A percentile compares a stretch with the other conserved stretches of the same genome.
phyloP scores from a whole-genome alignment of 2,329 filamentous ascomycete species.

The Escovopsis sp. region DNA sequence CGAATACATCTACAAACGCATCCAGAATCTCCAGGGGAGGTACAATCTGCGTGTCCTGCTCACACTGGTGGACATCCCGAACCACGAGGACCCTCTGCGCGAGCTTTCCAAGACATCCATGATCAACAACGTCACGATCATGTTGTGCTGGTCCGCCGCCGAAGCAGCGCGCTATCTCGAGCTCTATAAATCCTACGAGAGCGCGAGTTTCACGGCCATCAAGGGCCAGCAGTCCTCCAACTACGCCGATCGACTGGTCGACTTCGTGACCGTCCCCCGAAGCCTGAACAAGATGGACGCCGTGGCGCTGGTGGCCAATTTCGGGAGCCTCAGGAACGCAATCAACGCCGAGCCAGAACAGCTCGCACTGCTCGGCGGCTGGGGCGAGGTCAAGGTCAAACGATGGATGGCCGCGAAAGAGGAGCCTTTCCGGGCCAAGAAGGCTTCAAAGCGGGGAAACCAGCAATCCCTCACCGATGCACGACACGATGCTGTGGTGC shows the following conservation, averaged over 20 bases:
- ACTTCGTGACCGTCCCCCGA: conserved; percentile 82
- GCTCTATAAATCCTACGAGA: conserved; percentile 86
- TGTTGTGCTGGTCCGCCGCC: conserved; percentile 86
- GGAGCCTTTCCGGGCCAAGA: conserved; percentile 69
- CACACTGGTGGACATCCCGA: conserved; percentile 86
- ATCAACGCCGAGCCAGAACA: conserved; percentile 82
- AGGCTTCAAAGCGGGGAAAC: conserved; percentile 39
- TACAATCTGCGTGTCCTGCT: conserved; percentile 79
- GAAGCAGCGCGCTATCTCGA: conserved; percentile 92
- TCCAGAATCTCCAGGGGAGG: conserved; percentile 68
- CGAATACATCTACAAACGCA: conserved; percentile 93
- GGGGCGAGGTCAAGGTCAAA: conserved; percentile 90
- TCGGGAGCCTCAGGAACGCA: conserved; percentile 75
- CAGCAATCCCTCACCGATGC: conserved; percentile 8
- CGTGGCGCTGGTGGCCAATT: conserved; percentile 76
- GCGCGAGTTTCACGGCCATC: conserved; percentile 67
- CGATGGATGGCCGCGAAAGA: conserved; percentile 70
- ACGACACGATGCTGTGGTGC: conserved; percentile 1
- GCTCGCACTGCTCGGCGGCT: conserved; percentile 70
- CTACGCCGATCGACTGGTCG: conserved; percentile 76
- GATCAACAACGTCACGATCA: conserved; percentile 81
- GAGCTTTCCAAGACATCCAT: conserved; percentile 87
- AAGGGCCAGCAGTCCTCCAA: conserved; percentile 68
- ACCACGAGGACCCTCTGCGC: conserved; percentile 78
- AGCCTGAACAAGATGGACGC: conserved; percentile 93